Percentiles rank a stretch among this genome's conserved stretches.
These are phyloP conservation scores for Stentor coeruleus DNA, from an alignment of 73 alveolate genomes.

Conservation along the genomic window DNA sequence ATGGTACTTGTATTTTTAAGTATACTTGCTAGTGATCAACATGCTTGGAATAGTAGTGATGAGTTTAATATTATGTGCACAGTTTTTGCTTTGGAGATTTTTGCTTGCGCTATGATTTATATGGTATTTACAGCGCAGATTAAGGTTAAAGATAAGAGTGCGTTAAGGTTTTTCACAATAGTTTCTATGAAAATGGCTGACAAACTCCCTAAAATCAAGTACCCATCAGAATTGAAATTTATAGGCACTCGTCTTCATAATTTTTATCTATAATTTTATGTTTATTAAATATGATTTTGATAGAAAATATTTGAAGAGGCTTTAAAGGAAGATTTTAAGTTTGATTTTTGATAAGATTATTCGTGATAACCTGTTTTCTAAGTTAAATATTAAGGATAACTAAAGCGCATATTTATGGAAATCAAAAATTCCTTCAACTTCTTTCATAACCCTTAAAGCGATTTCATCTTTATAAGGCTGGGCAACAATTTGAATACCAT, in stretches of 20 bases:
- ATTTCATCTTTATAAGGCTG: constrained; percentile 71
- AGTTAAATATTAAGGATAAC: too few relatives aligned
- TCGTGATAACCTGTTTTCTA: too few relatives aligned
- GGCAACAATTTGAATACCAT: constrained; percentile 65
- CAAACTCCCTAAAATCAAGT: neutral
- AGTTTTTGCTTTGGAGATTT: neutral
- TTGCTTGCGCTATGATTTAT: constrained; percentile 2
- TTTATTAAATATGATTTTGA: too few relatives aligned
- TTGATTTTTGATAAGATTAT: too few relatives aligned
- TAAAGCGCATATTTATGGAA: neutral
- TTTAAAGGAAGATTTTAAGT: too few relatives aligned
- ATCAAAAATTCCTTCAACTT: constrained; percentile 31
- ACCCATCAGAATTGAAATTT: neutral
- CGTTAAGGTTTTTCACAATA: neutral
- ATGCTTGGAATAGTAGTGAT: neutral
- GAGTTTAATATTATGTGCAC: neutral
- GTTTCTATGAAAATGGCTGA: neutral
- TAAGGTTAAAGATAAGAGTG: neutral
- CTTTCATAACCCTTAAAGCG: constrained; percentile 60
- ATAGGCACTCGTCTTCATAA: neutral
- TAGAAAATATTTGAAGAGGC: too few relatives aligned
- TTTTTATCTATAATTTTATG: too few relatives aligned
- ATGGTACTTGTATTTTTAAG: neutral
- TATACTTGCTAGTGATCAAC: neutral
- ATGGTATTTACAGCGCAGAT: constrained; percentile 14